phyloP scores from a whole-genome alignment of 1,139 yeast species.

The Pichia sp. region DNA sequence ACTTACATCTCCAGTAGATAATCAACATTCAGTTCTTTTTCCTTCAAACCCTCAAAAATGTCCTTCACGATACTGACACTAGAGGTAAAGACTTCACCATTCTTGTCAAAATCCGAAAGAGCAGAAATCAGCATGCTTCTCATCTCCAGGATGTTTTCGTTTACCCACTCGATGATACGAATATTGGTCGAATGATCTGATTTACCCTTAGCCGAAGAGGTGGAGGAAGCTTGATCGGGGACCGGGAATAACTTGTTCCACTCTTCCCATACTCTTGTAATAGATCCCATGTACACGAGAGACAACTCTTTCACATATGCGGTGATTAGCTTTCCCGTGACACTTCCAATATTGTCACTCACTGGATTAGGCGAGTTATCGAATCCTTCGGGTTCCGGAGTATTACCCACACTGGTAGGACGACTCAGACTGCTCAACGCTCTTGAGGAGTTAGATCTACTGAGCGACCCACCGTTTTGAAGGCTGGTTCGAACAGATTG shows the following conservation, averaged over 20 bases:
- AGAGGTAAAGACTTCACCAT: slow-evolving; percentile 5
- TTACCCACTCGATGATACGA: slow-evolving; percentile 13
- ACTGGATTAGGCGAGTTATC: background rate
- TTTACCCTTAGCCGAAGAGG: background rate
- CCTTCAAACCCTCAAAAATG: slow-evolving; percentile 7
- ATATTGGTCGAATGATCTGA: slow-evolving; percentile 1
- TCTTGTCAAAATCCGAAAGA: slow-evolving; percentile 12
- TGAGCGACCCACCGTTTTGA: background rate
- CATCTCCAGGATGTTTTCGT: slow-evolving; percentile 8
- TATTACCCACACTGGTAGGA: slow-evolving; percentile 7
- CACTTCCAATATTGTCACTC: background rate
- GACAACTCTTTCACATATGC: slow-evolving; percentile 15
- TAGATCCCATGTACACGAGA: slow-evolving; percentile 14
- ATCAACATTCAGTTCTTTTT: slow-evolving; percentile 10
- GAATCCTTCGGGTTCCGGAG: background rate
- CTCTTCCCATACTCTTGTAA: slow-evolving; percentile 12
- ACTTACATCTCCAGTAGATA: slow-evolving; percentile 9
- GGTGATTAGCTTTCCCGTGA: slow-evolving; percentile 11
- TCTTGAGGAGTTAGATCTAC: slow-evolving; percentile 7
- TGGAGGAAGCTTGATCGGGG: slow-evolving; percentile 1
- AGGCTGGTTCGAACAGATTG: background rate
- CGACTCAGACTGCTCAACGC: slow-evolving; percentile 4
- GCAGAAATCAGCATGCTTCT: slow-evolving; percentile 6
- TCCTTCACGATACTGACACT: slow-evolving; percentile 6
- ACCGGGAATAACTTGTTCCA: slow-evolving; percentile 11